These are phyloP conservation scores for Phytophthora sojae DNA, from an alignment of 352 stramenopile species.

Conservation along the genomic window DNA sequence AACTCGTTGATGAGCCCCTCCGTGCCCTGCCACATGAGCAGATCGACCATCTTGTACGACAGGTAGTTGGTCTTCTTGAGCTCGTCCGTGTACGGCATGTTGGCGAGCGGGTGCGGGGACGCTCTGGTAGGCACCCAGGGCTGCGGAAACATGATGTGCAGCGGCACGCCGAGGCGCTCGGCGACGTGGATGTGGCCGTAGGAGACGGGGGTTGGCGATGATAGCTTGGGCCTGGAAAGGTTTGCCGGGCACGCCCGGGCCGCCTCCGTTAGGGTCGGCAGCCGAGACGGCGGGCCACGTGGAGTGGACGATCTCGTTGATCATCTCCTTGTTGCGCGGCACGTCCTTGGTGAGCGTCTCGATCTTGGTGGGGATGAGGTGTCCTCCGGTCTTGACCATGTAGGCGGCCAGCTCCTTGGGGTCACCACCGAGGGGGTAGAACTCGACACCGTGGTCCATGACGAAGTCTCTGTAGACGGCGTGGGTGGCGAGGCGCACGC, in stretches of 20 bases:
- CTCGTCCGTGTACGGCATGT: conserved; percentile 27
- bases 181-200: conserved; percentile 93
- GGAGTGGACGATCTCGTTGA: conserved; percentile 86
- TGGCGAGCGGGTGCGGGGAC: conserved; percentile 27
- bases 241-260: conserved; percentile 21
- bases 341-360: conserved; percentile 70
- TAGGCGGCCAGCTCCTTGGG: conserved; percentile 44
- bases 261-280: conserved; percentile 64
- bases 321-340: conserved; percentile 88
- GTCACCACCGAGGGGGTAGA: conserved; percentile 72
- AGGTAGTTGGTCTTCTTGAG: conserved; percentile 27
- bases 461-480: conserved; percentile 84
- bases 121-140: conserved; percentile 30
- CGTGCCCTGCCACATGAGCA: conserved; percentile 31
- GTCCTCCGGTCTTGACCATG: conserved; percentile 91
- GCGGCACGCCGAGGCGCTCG: conserved; percentile 88
- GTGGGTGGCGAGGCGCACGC: conserved; percentile 91
- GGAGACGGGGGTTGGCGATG: conserved; percentile 91
- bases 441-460: conserved; percentile 65
- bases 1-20: conserved; percentile 29
- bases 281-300: conserved; percentile 86
- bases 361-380: conserved; percentile 71
- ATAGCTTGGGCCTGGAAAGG: conserved; percentile 90
- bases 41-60: conserved; percentile 32
- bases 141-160: conserved; percentile 87